Percentiles rank a stretch among this genome's conserved stretches.
phyloP scores from a whole-genome alignment of 208 protist species.

The Trichomonas gallinae region DNA sequence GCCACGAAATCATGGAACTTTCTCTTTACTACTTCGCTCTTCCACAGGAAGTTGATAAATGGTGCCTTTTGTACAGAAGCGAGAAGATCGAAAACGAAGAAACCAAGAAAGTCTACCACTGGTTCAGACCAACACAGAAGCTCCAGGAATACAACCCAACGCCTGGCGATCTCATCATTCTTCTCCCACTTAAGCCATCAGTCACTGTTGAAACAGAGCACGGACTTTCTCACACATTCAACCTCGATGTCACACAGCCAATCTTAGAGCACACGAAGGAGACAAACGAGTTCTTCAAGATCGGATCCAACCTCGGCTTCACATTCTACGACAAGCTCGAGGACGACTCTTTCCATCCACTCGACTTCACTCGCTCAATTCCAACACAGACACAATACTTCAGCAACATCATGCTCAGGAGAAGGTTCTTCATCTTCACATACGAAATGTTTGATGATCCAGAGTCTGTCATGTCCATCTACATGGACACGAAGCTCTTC shows the following conservation, averaged over 20 bases:
- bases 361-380: neutral
- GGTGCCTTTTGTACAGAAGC: neutral
- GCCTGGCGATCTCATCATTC: neutral
- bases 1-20: neutral
- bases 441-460: neutral
- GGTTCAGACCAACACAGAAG: neutral
- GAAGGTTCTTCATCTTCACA: neutral
- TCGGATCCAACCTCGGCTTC: neutral
- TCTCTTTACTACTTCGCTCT: neutral
- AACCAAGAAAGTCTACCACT: neutral
- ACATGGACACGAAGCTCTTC: neutral
- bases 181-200: neutral
- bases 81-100: neutral
- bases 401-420: neutral
- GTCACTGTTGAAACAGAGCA: neutral
- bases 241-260: neutral
- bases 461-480: neutral
- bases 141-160: neutral
- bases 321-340: neutral
- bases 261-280: neutral
- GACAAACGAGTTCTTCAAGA: neutral
- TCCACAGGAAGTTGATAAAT: neutral
- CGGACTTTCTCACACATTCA: neutral
- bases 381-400: neutral
- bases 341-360: neutral